phyloP scores from a whole-genome alignment of 139 green algal genomes.

The Closterium sp. region DNA sequence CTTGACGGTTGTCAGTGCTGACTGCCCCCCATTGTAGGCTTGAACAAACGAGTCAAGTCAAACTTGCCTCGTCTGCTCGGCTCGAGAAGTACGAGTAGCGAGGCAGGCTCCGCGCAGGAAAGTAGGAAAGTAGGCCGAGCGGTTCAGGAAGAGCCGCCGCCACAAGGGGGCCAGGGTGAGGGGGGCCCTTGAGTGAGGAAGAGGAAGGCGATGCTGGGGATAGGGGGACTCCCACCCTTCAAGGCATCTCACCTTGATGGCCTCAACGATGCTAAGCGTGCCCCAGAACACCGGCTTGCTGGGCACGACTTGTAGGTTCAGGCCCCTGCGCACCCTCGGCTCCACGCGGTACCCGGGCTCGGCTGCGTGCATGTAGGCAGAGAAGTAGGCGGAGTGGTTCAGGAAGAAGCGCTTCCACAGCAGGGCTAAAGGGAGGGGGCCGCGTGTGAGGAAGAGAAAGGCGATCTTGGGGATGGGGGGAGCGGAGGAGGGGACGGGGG shows the following conservation, averaged over 20 bases:
- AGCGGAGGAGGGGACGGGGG: neutral
- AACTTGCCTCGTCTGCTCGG: too few species aligned
- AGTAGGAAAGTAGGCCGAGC: too few species aligned
- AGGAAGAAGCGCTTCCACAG: neutral
- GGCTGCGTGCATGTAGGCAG: neutral
- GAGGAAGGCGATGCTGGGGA: too few species aligned
- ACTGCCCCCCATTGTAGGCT: too few species aligned
- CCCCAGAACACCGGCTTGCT: neutral
- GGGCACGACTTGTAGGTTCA: neutral
- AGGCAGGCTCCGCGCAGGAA: too few species aligned
- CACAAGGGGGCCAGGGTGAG: too few species aligned
- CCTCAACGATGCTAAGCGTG: neutral
- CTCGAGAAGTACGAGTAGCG: too few species aligned
- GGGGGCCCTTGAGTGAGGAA: too few species aligned
- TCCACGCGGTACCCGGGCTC: neutral
- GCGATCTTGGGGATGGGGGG: slow-evolving; percentile 3
- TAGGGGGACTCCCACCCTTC: too few species aligned
- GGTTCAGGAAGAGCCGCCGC: too few species aligned
- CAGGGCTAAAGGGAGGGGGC: neutral
- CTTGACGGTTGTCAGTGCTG: too few species aligned
- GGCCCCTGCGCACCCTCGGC: neutral
- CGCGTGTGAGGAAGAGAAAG: neutral
- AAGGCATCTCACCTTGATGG: neutral
- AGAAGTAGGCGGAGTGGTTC: neutral
- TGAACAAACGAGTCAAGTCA: too few species aligned